Evolutionary conservation across 805 yeast species (phyloP).

Genomic region (Wickerhamomyces rabaulensis): DNA sequence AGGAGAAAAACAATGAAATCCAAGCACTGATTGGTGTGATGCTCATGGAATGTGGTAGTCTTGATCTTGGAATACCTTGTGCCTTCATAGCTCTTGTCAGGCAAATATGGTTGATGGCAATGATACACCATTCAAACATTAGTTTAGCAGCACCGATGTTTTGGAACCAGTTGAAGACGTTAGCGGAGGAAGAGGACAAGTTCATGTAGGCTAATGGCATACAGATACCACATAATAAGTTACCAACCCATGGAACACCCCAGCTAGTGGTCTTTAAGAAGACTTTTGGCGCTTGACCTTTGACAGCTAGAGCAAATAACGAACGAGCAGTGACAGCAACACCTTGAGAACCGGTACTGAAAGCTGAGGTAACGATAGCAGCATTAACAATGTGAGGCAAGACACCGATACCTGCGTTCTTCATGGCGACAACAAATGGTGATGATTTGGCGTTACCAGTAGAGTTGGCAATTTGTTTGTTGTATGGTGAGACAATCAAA

Average conservation of each 20-base stretch:
- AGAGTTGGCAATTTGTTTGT: conserved; percentile 24
- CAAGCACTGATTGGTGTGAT: conserved; percentile 26
- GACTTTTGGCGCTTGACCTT: conserved; percentile 31
- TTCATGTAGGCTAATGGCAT: conserved; percentile 32
- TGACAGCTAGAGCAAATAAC: conserved; percentile 31
- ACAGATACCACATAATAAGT: conserved; percentile 22
- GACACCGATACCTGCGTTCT: conserved; percentile 39
- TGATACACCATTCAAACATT: conserved; percentile 27
- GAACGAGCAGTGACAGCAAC: conserved; percentile 28
- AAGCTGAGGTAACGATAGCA: conserved; percentile 34
- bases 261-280: conserved; percentile 27
- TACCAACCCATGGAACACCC: conserved; percentile 30
- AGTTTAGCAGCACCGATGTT: conserved; percentile 26
- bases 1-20: conserved; percentile 23
- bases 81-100: conserved; percentile 31
- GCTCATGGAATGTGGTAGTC: conserved; percentile 28
- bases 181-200: conserved; percentile 19
- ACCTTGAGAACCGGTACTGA: conserved; percentile 31
- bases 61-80: conserved; percentile 30
- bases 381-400: conserved; percentile 34
- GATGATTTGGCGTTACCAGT: conserved; percentile 29
- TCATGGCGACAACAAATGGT: conserved; percentile 37
- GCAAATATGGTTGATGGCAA: conserved; percentile 26
- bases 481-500: conserved; percentile 28
- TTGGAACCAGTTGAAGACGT: conserved; percentile 32